Conservation (phyloP, 805 yeast species). For the Starmerella vitae region DNA sequence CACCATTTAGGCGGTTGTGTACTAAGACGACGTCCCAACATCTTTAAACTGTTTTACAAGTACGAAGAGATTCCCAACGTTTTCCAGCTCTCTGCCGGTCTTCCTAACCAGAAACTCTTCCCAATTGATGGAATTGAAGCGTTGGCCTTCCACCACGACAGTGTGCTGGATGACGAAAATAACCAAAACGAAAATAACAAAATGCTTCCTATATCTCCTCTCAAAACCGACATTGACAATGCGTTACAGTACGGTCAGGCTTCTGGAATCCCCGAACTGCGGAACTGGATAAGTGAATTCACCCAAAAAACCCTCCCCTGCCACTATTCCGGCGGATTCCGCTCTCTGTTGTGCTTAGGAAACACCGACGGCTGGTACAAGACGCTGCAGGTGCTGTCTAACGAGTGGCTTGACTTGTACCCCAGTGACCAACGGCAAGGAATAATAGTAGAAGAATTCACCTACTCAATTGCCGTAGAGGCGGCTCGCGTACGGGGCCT, state of each 20-base stretch:
- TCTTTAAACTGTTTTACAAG: constrained; percentile 22
- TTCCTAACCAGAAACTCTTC: constrained; percentile 21
- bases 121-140: constrained; percentile 18
- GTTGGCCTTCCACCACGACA: constrained; percentile 6
- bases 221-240: constrained; percentile 36
- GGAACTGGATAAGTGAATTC: constrained; percentile 47
- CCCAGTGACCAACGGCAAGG: constrained; percentile 37
- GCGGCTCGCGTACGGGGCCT: constrained; percentile 51
- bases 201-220: constrained; percentile 9
- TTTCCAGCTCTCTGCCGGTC: constrained; percentile 21
- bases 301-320: constrained; percentile 31
- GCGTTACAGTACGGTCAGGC: constrained; percentile 85
- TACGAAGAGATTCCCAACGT: constrained; percentile 20
- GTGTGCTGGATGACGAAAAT: neutral
- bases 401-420: constrained; percentile 20
- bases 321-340: constrained; percentile 19
- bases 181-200: neutral
- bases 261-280: constrained; percentile 63
- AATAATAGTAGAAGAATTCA: constrained; percentile 60
- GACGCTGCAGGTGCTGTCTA: constrained; percentile 18
- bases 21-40: constrained; percentile 19
- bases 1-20: constrained; percentile 21
- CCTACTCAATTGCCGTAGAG: constrained; percentile 63
- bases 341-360: constrained; percentile 17
- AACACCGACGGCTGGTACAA: constrained; percentile 24